phyloP scores from a whole-genome alignment of 2,329 filamentous ascomycete genomes.

The Hymenoscyphus albidus region DNA sequence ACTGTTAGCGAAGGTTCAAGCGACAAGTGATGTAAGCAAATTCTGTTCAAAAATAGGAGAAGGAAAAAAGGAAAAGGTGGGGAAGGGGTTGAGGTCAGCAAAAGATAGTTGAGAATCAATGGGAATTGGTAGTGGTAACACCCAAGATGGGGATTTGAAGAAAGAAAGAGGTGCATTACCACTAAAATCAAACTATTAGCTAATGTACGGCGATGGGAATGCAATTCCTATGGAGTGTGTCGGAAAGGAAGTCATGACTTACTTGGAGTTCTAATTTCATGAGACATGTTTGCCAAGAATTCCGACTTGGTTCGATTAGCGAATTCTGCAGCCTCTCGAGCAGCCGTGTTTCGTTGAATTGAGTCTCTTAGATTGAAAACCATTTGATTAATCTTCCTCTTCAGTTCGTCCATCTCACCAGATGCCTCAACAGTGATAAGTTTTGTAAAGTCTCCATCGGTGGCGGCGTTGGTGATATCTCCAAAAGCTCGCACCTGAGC shows the following conservation, averaged over 20 bases:
- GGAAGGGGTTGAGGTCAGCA: not conserved
- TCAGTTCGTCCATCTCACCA: slow-evolving; percentile 98
- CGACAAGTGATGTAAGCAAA: no score
- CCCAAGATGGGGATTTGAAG: not conserved
- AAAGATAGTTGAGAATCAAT: not conserved
- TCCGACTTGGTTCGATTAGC: slow-evolving; percentile 98
- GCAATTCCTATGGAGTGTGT: not conserved
- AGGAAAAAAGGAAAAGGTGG: not conserved
- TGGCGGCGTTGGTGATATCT: slow-evolving; percentile 96
- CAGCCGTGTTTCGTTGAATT: slow-evolving; percentile 94
- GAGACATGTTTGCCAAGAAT: slow-evolving; percentile 97
- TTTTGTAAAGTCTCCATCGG: slow-evolving; percentile 95
- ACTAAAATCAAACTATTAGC: not conserved
- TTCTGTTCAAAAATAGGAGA: no score
- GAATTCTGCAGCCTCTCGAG: slow-evolving; percentile 90
- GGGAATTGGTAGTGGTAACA: not conserved
- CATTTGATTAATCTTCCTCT: slow-evolving; percentile 99
- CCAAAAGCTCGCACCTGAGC: slow-evolving; percentile 97
- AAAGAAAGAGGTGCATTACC: not conserved
- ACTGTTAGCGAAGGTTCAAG: no score
- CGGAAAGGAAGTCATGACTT: slow-evolving; percentile 5
- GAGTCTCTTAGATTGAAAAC: slow-evolving; percentile 91
- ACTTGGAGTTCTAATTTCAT: slow-evolving; percentile 96
- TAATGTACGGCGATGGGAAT: not conserved
- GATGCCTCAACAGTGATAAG: slow-evolving; percentile 95